Evolutionary conservation across 164 flowering plant genomes (phyloP).

Genomic region (Vitis riparia): DNA sequence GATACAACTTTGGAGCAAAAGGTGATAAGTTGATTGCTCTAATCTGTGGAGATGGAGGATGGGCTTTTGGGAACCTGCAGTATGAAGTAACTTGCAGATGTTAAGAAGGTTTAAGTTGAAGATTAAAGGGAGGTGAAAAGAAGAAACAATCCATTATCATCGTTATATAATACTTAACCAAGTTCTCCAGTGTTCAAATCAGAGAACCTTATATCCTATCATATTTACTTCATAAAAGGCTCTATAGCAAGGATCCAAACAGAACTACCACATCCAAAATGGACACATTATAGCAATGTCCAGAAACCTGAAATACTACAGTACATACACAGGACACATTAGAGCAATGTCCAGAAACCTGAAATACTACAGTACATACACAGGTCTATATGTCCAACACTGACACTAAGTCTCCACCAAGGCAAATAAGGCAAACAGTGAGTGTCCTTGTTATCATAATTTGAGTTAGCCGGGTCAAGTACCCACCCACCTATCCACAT

Average conservation of each 20-base stretch:
- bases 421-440: not conserved
- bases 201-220: not conserved
- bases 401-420: not conserved
- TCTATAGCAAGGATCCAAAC: not conserved
- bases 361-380: not conserved
- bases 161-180: not conserved
- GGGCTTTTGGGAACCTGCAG: constrained; percentile 27
- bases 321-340: not conserved
- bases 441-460: too few relatives aligned
- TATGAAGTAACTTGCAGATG: not conserved
- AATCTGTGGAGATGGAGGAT: constrained; percentile 13
- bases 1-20: constrained; percentile 15
- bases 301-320: not conserved
- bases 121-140: not conserved
- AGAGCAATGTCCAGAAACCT: too few relatives aligned
- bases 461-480: too few relatives aligned
- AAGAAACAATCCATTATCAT: not conserved
- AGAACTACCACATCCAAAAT: too few relatives aligned
- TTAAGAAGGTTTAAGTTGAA: not conserved
- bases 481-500: not conserved
- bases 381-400: not conserved
- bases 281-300: not conserved
- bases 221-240: not conserved
- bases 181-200: not conserved
- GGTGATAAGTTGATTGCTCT: constrained; percentile 14